These are phyloP conservation scores for Melampsora larici-populina DNA, from an alignment of 1,284 basidiomycete genomes.

Conservation along the genomic window DNA sequence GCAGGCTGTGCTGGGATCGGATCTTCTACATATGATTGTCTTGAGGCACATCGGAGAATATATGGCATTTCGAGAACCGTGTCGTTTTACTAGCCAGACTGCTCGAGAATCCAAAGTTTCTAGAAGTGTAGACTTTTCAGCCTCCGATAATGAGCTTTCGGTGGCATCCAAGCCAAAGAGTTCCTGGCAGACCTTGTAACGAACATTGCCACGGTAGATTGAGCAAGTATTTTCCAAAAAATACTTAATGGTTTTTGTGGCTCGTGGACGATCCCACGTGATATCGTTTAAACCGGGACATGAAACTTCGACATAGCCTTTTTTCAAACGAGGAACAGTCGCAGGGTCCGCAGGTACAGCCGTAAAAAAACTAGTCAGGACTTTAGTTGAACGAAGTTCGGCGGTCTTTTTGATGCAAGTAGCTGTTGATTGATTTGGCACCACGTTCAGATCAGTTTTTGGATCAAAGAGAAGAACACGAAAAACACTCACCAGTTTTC, in stretches of 20 bases:
- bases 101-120: slow-evolving; percentile 1
- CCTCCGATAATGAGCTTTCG: neutral
- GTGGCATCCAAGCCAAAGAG: neutral
- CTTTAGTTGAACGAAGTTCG: too few relatives aligned
- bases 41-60: slow-evolving; percentile 14
- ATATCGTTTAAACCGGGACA: slow-evolving; percentile 11
- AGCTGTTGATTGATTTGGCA: too few relatives aligned
- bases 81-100: slow-evolving; percentile 7
- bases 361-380: too few relatives aligned
- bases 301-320: neutral
- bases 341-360: too few relatives aligned
- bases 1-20: neutral
- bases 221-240: neutral
- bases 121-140: neutral
- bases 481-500: too few relatives aligned
- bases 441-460: too few relatives aligned
- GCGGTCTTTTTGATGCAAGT: too few relatives aligned
- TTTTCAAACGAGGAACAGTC: too few relatives aligned
- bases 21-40: neutral
- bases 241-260: neutral
- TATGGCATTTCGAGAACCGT: neutral
- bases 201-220: too few relatives aligned
- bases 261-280: neutral
- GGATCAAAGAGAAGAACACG: too few relatives aligned
- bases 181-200: slow-evolving; percentile 9